A percentile compares a stretch with the other conserved stretches of the same genome.
Conservation (phyloP, 768 basidiomycete species). For the Phanerodontia chrysosporium region DNA sequence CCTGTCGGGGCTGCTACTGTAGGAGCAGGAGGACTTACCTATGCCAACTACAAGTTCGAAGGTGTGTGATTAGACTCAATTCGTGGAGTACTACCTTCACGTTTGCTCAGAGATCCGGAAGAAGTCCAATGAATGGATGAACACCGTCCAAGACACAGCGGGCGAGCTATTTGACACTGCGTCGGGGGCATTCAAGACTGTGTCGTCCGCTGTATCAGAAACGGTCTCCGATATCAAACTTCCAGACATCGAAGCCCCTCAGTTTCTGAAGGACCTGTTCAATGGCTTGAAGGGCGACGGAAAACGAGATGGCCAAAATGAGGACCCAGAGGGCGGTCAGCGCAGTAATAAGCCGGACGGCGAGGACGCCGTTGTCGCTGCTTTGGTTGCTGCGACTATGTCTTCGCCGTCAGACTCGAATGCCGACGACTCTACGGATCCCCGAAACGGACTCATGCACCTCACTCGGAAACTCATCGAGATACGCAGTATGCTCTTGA, state of each 20-base stretch:
- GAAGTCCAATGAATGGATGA: constrained; percentile 63
- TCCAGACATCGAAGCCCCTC: constrained; percentile 50
- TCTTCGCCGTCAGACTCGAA: constrained; percentile 69
- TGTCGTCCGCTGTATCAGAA: constrained; percentile 47
- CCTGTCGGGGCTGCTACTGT: constrained; percentile 87
- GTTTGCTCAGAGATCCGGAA: constrained; percentile 59
- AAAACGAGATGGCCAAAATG: constrained; percentile 26
- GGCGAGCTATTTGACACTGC: constrained; percentile 71
- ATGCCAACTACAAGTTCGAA: constrained; percentile 96
- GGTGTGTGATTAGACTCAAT: constrained; percentile 45
- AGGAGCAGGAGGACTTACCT: constrained; percentile 87
- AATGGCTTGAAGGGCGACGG: constrained; percentile 21
- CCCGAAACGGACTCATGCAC: constrained; percentile 85
- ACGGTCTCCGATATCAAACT: constrained; percentile 56
- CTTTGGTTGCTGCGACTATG: constrained; percentile 72
- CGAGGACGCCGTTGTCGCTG: constrained; percentile 63
- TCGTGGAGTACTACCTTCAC: neutral
- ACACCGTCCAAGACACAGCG: constrained; percentile 61
- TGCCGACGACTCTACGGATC: constrained; percentile 24
- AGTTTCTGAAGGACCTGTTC: constrained; percentile 69
- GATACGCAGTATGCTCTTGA: constrained; percentile 89
- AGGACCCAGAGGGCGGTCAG: constrained; percentile 31
- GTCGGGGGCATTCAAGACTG: constrained; percentile 59
- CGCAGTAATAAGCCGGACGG: constrained; percentile 45
- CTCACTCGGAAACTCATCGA: constrained; percentile 94